Base-by-base conservation (phyloP, 2,329 filamentous ascomycete genomes). In the Phialophora expanda region DNA sequence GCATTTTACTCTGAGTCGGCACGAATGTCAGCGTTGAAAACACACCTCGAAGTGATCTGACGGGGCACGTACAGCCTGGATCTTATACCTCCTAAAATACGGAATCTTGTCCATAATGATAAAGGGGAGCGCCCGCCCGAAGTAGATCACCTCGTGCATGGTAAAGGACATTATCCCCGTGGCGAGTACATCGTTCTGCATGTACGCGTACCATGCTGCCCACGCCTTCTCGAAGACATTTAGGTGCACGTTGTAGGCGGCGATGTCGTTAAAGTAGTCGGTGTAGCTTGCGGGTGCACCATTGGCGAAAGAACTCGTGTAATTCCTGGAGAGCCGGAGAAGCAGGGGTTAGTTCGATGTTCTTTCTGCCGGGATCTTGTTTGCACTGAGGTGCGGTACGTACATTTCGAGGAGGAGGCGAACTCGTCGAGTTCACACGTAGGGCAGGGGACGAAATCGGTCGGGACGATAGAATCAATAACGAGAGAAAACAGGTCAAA, bases 121-220 rank as follows among this genome's bases (percentile, higher is more conserved):
- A 88, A 92, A 99, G 1, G 95, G 95, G 66, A 98, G 77, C 66
- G 85, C 90, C 72, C 95, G 89, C 73, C 95, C 95, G 76, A 98
- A 99, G 84, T 99, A 99, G 75, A 99, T 86, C 48, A 88, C 62
- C 80, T 99, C 95, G 83, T 99, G 95, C 87, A 98, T 92, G 72
- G 90, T 81, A 79, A 99, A 99, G 74, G 93, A 97, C 91, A 98
- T 90, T 82, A 99, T 95, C 67, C 95, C 95, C 3, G 95, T 99
- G 66, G 95, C 95, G 69, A 99, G 88, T 62, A 91, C 89, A 81
- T 99, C 95, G 78, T 99, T 99, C 79, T 96, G 92, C 90, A 98
- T 97, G 86, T 89, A 99, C 17, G 94, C 87, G 79, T 99, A 99
- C 94, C 93, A 98, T 48, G 93, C 89, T 80, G 91, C 90, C 95